Base-by-base conservation (phyloP, 2,329 filamentous ascomycete genomes). In the Neonectria faginata region DNA sequence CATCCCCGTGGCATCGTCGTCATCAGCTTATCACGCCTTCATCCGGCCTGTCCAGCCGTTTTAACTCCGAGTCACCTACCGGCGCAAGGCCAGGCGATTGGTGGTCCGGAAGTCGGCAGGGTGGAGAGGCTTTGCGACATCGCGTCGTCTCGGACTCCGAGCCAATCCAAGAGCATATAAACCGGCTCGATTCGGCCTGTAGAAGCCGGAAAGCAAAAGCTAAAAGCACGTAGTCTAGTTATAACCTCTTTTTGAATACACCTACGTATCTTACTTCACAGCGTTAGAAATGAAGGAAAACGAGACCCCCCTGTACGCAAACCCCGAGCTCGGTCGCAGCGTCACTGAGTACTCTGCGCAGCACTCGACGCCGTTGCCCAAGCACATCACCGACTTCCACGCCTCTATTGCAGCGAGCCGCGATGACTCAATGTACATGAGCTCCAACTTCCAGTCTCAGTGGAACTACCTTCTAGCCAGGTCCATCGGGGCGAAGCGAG, bases 341-440 rank as follows among this genome's bases (percentile, higher is more conserved):
- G 83, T 85, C 64, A 77, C 78, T 14, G 74, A 78, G 12, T 85
- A 86, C 70, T 77, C 83, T 18, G 75, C 78, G 39, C 64, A 73
- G 31, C 79, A 82, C 71, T 84, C 82, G 16, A 78, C 78, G 20
- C 65, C 75, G 12, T 72, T 85, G 42, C 82, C 83, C 4, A 74
- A 77, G 60, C 72, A 80, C 63, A 79, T 85, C 59, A 74, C 74
- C 44, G 76, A 79, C 31, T 83, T 82, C 64, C 82, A 85, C 65
- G 78, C 78, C 33, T 31, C 60, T 31, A 64, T 67, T 61, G 72
- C 68, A 48, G 56, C 57, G 10, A 69, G 50, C 44, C 75, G 75
- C 45, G 53, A 70, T 3, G 72, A 76, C 58, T 76, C 80, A 10
- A 65, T 75, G 29, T 79, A 79, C 67, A 77, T 83, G 77, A 81